Base-by-base conservation (phyloP, 805 yeast genomes). In the Crinitomyces ghanaensis region DNA sequence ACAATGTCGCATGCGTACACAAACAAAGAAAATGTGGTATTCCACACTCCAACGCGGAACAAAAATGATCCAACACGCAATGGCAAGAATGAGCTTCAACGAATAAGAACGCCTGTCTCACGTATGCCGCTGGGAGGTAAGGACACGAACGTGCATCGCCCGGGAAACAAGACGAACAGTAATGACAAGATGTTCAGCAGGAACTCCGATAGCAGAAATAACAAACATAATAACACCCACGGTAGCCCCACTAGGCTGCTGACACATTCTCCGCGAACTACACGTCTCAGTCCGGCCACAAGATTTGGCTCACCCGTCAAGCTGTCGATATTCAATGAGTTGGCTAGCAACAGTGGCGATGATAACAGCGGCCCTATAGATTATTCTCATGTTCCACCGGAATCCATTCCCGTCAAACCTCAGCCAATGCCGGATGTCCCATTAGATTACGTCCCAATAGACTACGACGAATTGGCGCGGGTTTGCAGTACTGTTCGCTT, bases 71-170 rank as follows among this genome's bases (percentile, higher is more conserved):
- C n/a, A n/a, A n/a, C n/a, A n/a, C n/a, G n/a, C n/a, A n/a, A n/a
- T n/a, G n/a, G n/a, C n/a, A n/a, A n/a, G n/a, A n/a, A n/a, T n/a
- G n/a, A n/a, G n/a, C n/a, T n/a, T n/a, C n/a, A n/a, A n/a, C n/a
- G n/a, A n/a, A n/a, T n/a, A n/a, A n/a, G n/a, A n/a, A n/a, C n/a
- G n/a, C n/a, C n/a, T n/a, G n/a, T n/a, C n/a, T n/a, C n/a, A n/a
- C n/a, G n/a, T n/a, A n/a, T n/a, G n/a, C 49, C 49, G 9, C 26
- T 45, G 9, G 49, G 47, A 6, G 49, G 49, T 4, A 45, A 45
- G 28, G 44, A 43, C 27, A 37, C 34, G 15, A 45, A 45, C 28
- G 33, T 35, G 16, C 33, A 30, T 9, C 33, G 33, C 12, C 31
- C 20, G 3, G 28, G 27, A n/a, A n/a, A n/a, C n/a, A n/a, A n/a